phyloP scores from a whole-genome alignment of 2,329 filamentous ascomycete genomes.

The Blastomyces parvus region DNA sequence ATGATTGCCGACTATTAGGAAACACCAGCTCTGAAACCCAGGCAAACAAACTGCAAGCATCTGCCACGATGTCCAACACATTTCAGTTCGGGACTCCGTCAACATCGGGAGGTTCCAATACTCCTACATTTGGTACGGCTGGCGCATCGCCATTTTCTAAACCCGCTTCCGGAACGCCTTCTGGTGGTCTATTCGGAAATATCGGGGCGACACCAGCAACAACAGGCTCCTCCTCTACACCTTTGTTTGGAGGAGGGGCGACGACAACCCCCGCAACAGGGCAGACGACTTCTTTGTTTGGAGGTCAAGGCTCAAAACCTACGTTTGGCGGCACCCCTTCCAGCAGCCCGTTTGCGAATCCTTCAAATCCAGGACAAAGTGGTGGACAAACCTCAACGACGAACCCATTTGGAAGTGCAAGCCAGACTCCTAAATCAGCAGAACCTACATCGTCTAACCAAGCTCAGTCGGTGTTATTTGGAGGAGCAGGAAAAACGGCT shows the following conservation, averaged over 20 bases:
- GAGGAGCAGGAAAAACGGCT: constrained; percentile 20
- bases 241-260: constrained; percentile 7
- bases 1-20: neutral
- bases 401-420: constrained; percentile 23
- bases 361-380: constrained; percentile 20
- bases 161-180: constrained; percentile 6
- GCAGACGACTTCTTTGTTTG: constrained; percentile 11
- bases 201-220: constrained; percentile 11
- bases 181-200: constrained; percentile 16
- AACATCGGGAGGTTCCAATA: constrained; percentile 26
- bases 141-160: constrained; percentile 11
- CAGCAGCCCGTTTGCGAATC: constrained; percentile 27
- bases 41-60: neutral
- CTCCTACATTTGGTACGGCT: constrained; percentile 8
- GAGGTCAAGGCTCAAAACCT: constrained; percentile 6
- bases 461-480: constrained; percentile 28
- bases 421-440: constrained; percentile 31
- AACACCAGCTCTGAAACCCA: neutral
- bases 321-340: constrained; percentile 16
- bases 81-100: constrained; percentile 33
- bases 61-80: constrained; percentile 23
- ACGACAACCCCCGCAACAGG: constrained; percentile 4
- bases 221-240: constrained; percentile 4
- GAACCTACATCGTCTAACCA: constrained; percentile 28
- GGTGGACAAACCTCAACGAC: constrained; percentile 20